Evolutionary conservation across 129 eudicot genomes (phyloP), one percentile per base, ranked within the genome.

Genomic region (Lactuca sativa): DNA sequence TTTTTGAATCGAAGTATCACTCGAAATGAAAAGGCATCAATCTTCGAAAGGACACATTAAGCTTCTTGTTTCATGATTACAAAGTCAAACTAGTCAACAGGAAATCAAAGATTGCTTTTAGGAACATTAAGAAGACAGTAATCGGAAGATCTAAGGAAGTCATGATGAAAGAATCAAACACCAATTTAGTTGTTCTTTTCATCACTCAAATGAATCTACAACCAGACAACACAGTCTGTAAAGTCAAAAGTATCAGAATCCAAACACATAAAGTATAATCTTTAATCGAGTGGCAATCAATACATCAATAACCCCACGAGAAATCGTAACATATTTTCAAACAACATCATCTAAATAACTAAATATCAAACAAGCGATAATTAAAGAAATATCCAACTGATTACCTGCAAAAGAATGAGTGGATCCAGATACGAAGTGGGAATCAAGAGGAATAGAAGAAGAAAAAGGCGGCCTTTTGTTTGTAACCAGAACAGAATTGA

Each of bases 391-490:
- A 40, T 7, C 4, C 37, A 15, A 47, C 8, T 13, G n/a, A 15
- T 41, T 90, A 90, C 95, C 95, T 59, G 73, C 52, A 48, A 83
- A 79, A 79, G 89, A 74, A 77, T 82, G 72, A 38, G 90, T 72
- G 62, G 92, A 74, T 59, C 84, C 88, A 70, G 92, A 68, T 49
- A 52, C 59, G 65, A 88, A 86, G 71, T 82, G 53, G 71, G 90
- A 75, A 70, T 79, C 80, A 56, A 67, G 78, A 75, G 83, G 80
- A 59, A 51, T 67, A 43, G 81, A 64, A 63, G 78, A 71, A 66
- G 82, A 74, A 67, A 66, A 70, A 74, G 60, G 58, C 65, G 33
- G 33, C 63, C 77, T 78, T 32, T 78, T 66, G 48, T 52, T 79
- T 9, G 52, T 78, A 41, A 56, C 30, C 70, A 40, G 52, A 70